Evolutionary conservation across 495 filamentous ascomycete species (phyloP).

Genomic region (Aspergillus indologenus): DNA sequence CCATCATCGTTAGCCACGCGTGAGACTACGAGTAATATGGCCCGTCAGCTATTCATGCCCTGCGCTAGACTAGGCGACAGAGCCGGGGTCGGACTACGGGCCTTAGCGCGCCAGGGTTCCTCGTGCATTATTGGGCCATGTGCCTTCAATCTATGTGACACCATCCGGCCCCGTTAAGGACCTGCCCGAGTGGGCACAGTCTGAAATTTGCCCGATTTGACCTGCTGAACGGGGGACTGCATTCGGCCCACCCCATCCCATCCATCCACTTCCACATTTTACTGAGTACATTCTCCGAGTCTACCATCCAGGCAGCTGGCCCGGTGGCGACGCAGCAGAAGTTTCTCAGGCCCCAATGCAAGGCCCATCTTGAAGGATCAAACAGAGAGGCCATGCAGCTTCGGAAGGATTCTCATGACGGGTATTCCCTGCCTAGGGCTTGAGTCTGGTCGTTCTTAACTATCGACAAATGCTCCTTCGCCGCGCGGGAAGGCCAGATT

Average conservation of each 20-base stretch:
- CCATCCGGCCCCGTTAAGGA: background rate
- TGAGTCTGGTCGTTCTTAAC: background rate
- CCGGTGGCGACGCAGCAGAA: background rate
- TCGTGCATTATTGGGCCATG: conserved; percentile 11
- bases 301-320: background rate
- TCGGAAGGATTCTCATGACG: background rate
- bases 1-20: no score
- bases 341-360: background rate
- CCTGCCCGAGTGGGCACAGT: conserved; percentile 11
- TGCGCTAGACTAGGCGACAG: background rate
- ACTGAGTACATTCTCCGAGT: no score
- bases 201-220: background rate
- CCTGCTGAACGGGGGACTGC: background rate
- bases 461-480: conserved; percentile 1
- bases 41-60: background rate
- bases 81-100: background rate
- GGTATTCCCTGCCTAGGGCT: background rate
- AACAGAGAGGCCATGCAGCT: background rate
- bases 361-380: background rate
- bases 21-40: no score
- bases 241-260: conserved; percentile 3
- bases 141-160: conserved; percentile 8
- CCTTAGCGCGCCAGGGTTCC: conserved; percentile 3
- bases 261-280: background rate
- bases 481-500: conserved; percentile 1